Percentiles rank a stretch among this genome's conserved stretches.
These are phyloP conservation scores for Calonectria pauciramosa DNA, from an alignment of 2,329 filamentous ascomycete species.

Conservation along the genomic window DNA sequence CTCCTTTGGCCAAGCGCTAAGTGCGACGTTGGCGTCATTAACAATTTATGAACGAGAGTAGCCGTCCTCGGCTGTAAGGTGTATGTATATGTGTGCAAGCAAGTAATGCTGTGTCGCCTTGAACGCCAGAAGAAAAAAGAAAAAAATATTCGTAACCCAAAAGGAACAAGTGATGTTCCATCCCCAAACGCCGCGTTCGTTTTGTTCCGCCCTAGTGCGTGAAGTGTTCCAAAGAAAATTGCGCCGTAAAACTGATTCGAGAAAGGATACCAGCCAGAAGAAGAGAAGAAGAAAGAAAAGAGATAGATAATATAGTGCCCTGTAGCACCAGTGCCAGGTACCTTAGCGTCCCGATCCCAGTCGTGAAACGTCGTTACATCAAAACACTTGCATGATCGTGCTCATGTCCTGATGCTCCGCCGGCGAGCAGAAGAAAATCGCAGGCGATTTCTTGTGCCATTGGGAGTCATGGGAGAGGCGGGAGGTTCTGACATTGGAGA, in stretches of 20 bases:
- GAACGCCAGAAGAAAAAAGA: constrained; percentile 36
- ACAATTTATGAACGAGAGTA: constrained; percentile 39
- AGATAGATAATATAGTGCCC: constrained; percentile 19
- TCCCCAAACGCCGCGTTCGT: constrained; percentile 38
- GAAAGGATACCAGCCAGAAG: constrained; percentile 32
- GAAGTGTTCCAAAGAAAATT: constrained; percentile 29
- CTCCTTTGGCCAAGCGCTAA: constrained; percentile 28
- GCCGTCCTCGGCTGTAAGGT: constrained; percentile 40
- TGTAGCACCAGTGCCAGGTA: constrained; percentile 35
- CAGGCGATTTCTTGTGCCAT: constrained; percentile 42
- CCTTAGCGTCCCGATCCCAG: constrained; percentile 32
- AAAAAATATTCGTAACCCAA: constrained; percentile 29
- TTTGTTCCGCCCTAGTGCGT: constrained; percentile 33
- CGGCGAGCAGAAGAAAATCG: constrained; percentile 49
- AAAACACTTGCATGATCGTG: constrained; percentile 27
- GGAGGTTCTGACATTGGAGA: constrained; percentile 44
- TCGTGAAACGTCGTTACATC: constrained; percentile 42
- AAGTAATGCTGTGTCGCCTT: constrained; percentile 22
- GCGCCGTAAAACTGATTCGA: constrained; percentile 12
- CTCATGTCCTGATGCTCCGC: constrained; percentile 56
- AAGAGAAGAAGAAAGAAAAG: constrained; percentile 35
- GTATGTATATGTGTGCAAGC: constrained; percentile 29
- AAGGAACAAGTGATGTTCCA: constrained; percentile 32
- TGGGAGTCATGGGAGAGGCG: constrained; percentile 44
- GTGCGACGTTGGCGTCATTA: constrained; percentile 38